A percentile compares a stretch with the other conserved stretches of the same genome.
Evolutionary conservation across 495 filamentous ascomycete species (phyloP).

Genomic region (Tuber microsphaerosporum): DNA sequence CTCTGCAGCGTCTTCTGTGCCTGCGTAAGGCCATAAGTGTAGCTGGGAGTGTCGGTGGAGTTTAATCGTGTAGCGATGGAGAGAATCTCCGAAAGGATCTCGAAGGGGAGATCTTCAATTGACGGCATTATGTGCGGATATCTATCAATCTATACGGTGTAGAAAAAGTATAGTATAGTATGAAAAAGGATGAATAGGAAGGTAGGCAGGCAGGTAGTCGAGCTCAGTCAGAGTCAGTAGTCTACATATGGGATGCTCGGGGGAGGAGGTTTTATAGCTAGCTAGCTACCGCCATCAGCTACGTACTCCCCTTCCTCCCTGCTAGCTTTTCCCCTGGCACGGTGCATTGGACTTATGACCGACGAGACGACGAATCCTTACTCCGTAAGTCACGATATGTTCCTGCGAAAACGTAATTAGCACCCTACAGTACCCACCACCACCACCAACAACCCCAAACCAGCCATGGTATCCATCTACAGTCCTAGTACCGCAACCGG

Average conservation of each 20-base stretch:
- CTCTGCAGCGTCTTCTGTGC: constrained; percentile 46
- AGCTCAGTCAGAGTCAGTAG: background rate
- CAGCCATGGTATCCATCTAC: background rate
- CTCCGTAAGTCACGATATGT: constrained; percentile 1
- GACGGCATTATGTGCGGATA: constrained; percentile 23
- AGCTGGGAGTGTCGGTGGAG: constrained; percentile 42
- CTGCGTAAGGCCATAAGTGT: constrained; percentile 51
- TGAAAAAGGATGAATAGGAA: background rate
- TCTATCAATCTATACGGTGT: background rate
- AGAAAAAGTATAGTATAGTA: background rate
- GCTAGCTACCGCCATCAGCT: background rate
- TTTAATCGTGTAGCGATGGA: constrained; percentile 47
- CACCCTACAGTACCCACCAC: background rate
- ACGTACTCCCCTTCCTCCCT: background rate
- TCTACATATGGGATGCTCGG: background rate
- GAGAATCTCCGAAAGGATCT: constrained; percentile 51
- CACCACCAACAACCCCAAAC: background rate
- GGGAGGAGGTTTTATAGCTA: constrained; percentile 1
- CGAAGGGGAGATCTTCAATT: constrained; percentile 49
- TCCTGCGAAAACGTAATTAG: background rate
- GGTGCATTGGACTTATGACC: background rate
- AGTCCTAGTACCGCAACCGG: background rate
- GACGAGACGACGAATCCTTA: background rate
- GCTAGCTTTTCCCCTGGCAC: background rate
- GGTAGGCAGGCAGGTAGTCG: background rate